Conservation (phyloP, 441 rosid genomes). For the Pelargonium citronellum region DNA sequence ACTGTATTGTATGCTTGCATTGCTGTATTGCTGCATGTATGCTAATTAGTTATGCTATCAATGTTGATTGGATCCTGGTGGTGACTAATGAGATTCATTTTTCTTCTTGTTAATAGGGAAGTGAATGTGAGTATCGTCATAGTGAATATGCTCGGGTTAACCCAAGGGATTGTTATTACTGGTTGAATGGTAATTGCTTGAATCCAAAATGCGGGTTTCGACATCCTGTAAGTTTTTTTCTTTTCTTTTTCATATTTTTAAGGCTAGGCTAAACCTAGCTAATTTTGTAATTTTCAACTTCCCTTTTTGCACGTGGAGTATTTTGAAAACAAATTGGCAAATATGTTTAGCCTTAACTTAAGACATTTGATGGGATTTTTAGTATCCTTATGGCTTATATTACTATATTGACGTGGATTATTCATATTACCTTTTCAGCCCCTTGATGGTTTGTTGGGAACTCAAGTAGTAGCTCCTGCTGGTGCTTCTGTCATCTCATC, state of each 20-base stretch:
- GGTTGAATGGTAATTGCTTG: conserved; percentile 92
- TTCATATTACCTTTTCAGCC: conserved; percentile 46
- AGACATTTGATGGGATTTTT: too few relatives aligned
- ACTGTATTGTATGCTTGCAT: neutral
- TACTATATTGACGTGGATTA: neutral
- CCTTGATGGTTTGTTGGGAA: conserved; percentile 75
- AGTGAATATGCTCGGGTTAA: conserved; percentile 91
- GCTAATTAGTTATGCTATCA: neutral
- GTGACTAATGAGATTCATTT: neutral
- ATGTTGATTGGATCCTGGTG: neutral
- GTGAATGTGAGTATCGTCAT: conserved; percentile 94
- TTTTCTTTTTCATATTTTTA: neutral
- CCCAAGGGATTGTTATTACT: conserved; percentile 89
- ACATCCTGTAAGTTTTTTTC: conserved; percentile 68
- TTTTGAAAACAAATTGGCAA: too few relatives aligned
- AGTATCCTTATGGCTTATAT: neutral
- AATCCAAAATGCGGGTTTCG: conserved; percentile 88
- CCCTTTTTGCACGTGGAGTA: too few relatives aligned
- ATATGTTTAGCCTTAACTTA: too few relatives aligned
- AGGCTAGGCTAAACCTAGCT: too few relatives aligned
- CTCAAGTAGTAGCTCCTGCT: conserved; percentile 39
- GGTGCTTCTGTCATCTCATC: conserved; percentile 40
- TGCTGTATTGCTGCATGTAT: neutral
- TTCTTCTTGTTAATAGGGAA: conserved; percentile 47
- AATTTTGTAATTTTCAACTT: too few relatives aligned